Percentiles rank a stretch among this genome's conserved stretches.
Conservation (phyloP, 192 early-diverging fungal genomes). For the Gamsiella multidivaricata region DNA sequence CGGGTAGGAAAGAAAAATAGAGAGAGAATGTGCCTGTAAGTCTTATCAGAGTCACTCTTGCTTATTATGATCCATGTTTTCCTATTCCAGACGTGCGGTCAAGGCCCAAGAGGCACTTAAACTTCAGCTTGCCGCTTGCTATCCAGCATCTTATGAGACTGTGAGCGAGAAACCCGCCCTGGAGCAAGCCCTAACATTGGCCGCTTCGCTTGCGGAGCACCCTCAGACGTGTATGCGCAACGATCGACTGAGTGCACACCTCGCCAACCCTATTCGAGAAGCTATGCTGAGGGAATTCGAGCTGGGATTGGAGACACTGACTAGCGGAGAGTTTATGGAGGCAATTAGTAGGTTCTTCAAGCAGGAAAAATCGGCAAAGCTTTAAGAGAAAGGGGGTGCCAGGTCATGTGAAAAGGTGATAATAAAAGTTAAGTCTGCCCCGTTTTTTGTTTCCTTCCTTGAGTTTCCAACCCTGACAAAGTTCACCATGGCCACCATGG, state of each 20-base stretch:
- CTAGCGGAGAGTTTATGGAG: constrained; percentile 52
- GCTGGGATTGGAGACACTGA: constrained; percentile 49
- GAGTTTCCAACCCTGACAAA: not conserved
- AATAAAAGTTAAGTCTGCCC: not conserved
- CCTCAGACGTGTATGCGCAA: constrained; percentile 60
- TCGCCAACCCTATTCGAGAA: constrained; percentile 39
- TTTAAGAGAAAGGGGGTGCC: not conserved
- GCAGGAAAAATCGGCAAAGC: constrained; percentile 10
- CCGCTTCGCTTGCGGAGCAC: constrained; percentile 40
- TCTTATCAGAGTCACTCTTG: not conserved
- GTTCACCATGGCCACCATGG: constrained; percentile 10
- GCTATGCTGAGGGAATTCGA: constrained; percentile 57
- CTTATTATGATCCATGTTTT: not conserved
- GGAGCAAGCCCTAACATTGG: constrained; percentile 50
- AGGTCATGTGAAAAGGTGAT: not conserved
- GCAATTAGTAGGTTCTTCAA: constrained; percentile 39
- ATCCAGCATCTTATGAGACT: constrained; percentile 38
- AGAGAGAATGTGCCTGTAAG: not conserved
- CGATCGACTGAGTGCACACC: constrained; percentile 51
- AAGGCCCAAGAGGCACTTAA: constrained; percentile 54
- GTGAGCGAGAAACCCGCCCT: constrained; percentile 36
- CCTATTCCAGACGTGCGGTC: constrained; percentile 46
- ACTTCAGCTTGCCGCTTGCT: constrained; percentile 47
- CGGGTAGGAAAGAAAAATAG: constrained; percentile 27
- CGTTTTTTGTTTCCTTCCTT: constrained; percentile 4